phyloP scores from a whole-genome alignment of 768 basidiomycete genomes.

The Mycena sanguinolenta region DNA sequence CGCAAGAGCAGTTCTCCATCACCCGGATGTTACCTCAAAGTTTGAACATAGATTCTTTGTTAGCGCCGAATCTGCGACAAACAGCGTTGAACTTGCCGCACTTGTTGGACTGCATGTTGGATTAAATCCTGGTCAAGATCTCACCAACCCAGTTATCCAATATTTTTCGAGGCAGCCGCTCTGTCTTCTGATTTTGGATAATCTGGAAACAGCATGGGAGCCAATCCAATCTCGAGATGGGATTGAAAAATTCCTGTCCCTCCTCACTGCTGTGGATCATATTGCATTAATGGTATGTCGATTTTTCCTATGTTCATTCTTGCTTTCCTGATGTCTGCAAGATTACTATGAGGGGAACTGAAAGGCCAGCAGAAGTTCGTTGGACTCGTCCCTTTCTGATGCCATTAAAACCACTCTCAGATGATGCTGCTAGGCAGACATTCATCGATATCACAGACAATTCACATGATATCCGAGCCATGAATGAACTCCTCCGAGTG shows the following conservation, averaged over 20 bases:
- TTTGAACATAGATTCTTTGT: background rate
- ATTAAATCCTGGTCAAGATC: background rate
- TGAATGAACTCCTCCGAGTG: background rate
- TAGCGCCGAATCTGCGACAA: background rate
- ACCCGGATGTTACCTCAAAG: background rate
- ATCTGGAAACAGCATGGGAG: background rate
- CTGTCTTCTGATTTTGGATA: background rate
- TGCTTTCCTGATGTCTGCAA: background rate
- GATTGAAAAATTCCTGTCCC: background rate
- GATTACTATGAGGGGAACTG: background rate
- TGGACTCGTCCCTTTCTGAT: background rate
- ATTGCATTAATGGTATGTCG: background rate
- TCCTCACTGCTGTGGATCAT: background rate
- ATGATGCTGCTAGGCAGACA: background rate
- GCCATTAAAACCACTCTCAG: background rate
- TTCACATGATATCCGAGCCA: background rate
- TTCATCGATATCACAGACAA: background rate
- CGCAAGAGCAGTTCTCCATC: background rate
- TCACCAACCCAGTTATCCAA: background rate
- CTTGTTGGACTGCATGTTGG: background rate
- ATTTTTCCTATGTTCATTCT: background rate
- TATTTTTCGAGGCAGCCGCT: background rate
- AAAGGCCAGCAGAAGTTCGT: background rate
- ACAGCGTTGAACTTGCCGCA: background rate
- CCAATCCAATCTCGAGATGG: background rate